Base-by-base conservation (phyloP, 306 rosid genomes). In the Prunus salicina region DNA sequence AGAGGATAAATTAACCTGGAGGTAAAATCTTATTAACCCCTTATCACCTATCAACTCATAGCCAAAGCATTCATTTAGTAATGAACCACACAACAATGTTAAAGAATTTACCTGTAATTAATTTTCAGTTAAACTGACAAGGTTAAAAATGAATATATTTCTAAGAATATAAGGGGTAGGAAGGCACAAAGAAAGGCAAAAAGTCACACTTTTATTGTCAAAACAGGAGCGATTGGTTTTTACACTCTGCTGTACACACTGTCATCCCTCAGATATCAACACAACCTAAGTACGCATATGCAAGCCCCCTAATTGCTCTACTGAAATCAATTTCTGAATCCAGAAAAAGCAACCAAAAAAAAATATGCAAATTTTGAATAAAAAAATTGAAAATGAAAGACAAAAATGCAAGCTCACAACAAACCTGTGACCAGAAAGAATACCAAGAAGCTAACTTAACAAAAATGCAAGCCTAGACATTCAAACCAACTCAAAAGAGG, bases 241-340 rank as follows among this genome's bases (percentile, higher is more conserved):
- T 84, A 86, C 92, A 88, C 83, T 80, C 88, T 75, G 83, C 97
- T 94, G 93, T 94, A 94, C 96, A 93, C 82, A 81, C 84, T 83
- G 77, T 63, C 57, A 52, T 6, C 2, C 83, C 88, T 87, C 84
- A 78, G 69, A 73, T 80, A 83, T 80, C 85, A 82, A 78, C 79
- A 88, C 88, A 86, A 86, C 87, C 83, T 87, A 84, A 74, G 81
- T 75, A 81, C 76, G 85, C 86, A 82, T 67, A 72, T 74, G 89
- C 93, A 88, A 84, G 78, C 72, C 86, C 64, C 78, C 82, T 88
- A 87, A 78, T 81, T 78, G 66, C 83, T 82, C 84, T 75, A 71
- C 82, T 22, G 62, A 76, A 79, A 85, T 82, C 60, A 53, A 78
- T 73, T 64, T 82, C 81, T 82, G 85, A 80, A 69, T 38, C 73